Base-by-base conservation (phyloP, 148 eudicot species). In the Heliosperma pusillum region DNA sequence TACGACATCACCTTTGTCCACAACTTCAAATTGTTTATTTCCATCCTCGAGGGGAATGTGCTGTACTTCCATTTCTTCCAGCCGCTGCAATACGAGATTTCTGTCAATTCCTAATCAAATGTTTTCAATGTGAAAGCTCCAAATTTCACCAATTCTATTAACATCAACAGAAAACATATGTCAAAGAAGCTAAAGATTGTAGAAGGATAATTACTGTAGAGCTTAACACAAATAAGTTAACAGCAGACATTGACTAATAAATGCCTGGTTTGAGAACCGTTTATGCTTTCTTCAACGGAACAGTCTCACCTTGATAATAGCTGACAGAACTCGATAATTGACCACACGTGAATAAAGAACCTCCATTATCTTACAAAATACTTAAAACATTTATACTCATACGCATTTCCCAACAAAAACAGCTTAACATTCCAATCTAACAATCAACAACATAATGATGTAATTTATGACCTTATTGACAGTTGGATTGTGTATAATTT, bases 401-500 rank as follows among this genome's bases (percentile, higher is more conserved):
- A 26, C 12, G 66, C 20, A 27, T 5, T 1, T 17, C 27, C 16
- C 6, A n/a, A 19, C 2, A 19, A n/a, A 12, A 63, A 26, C 21
- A 27, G n/a, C 65, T 65, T 66, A 5, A 66, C 9, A 66, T 13
- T 27, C 25, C 20, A 56, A 74, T 15, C 11, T 22, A 33, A 9
- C 25, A 36, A 50, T 1, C 22, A n/a, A 22, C 25, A 76, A 22
- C 19, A 27, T 53, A 17, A 42, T 57, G 44, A 52, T 47, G 26
- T 55, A 25, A 27, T 50, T 74, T 47, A 58, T 5, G 24, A 89
- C 98, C 97, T 89, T 89, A 75, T 92, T 94, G 79, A 94, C 97
- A 69, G 97, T 92, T 12, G 98, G 98, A 68, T 94, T 94, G 90
- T 94, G 98, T 80, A 96, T 92, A 30, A 96, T 96, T 80, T 96